phyloP scores from a whole-genome alignment of 495 filamentous ascomycete species.

The Lentithecium fluviatile region DNA sequence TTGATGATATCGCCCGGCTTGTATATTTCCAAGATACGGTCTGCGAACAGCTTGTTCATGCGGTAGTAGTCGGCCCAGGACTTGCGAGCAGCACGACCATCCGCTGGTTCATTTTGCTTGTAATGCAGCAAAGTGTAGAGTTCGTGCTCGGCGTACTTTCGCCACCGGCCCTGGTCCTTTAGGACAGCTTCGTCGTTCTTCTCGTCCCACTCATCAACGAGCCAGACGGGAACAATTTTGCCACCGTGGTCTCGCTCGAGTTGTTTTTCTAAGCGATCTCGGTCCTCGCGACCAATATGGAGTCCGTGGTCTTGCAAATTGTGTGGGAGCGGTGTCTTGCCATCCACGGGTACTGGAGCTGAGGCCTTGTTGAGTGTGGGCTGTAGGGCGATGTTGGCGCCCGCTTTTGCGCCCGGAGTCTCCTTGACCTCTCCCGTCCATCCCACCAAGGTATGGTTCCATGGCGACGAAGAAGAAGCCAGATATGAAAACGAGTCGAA shows the following conservation, averaged over 20 bases:
- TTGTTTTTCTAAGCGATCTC: constrained; percentile 64
- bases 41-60: constrained; percentile 83
- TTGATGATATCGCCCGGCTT: constrained; percentile 86
- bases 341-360: constrained; percentile 70
- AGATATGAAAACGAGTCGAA: constrained; percentile 86
- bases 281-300: constrained; percentile 62
- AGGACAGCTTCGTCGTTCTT: constrained; percentile 62
- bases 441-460: constrained; percentile 84
- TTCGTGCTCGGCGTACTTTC: constrained; percentile 83
- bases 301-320: constrained; percentile 57
- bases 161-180: constrained; percentile 77
- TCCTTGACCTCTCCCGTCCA: constrained; percentile 86
- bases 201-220: constrained; percentile 66
- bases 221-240: constrained; percentile 79
- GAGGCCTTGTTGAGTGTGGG: constrained; percentile 59
- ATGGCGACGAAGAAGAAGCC: constrained; percentile 68
- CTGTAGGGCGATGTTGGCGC: constrained; percentile 44
- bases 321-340: constrained; percentile 54
- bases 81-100: constrained; percentile 73
- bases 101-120: constrained; percentile 82
- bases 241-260: constrained; percentile 66
- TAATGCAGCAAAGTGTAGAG: constrained; percentile 91
- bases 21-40: constrained; percentile 79
- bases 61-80: constrained; percentile 88
- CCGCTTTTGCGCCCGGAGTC: constrained; percentile 37